Percentiles rank a stretch among this genome's conserved stretches.
phyloP scores from a whole-genome alignment of 352 stramenopile species.

The Peronospora farinosa region DNA sequence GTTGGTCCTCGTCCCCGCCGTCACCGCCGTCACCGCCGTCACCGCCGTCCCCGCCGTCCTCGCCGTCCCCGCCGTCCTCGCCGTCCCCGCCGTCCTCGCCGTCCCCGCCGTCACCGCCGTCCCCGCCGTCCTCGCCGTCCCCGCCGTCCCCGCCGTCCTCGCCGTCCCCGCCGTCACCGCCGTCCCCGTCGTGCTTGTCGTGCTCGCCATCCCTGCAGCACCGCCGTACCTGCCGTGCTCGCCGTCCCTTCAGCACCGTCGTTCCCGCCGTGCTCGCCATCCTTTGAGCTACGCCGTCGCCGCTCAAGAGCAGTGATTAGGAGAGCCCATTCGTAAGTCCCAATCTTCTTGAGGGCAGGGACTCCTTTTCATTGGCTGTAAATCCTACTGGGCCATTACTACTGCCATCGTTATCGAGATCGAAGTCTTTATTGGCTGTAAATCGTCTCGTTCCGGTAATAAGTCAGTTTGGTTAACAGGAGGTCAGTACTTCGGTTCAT shows the following conservation, averaged over 20 bases:
- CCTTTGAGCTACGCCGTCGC: no score
- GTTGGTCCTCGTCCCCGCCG: not conserved
- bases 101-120: no score
- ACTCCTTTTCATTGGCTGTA: constrained; percentile 3
- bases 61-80: no score
- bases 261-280: no score
- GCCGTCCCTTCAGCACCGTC: no score
- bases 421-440: constrained; percentile 1
- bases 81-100: no score
- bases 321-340: no score
- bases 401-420: constrained; percentile 1
- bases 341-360: constrained; percentile 1
- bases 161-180: no score
- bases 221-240: no score
- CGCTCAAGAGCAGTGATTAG: no score
- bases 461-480: constrained; percentile 2
- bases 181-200: not conserved
- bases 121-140: no score
- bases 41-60: not conserved
- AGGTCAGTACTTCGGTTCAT: constrained; percentile 5
- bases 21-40: not conserved
- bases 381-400: constrained; percentile 2
- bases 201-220: not conserved
- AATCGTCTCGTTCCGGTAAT: constrained; percentile 2
- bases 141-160: no score